Conservation (phyloP, 306 rosid genomes). For the Mimosa bimucronata region DNA sequence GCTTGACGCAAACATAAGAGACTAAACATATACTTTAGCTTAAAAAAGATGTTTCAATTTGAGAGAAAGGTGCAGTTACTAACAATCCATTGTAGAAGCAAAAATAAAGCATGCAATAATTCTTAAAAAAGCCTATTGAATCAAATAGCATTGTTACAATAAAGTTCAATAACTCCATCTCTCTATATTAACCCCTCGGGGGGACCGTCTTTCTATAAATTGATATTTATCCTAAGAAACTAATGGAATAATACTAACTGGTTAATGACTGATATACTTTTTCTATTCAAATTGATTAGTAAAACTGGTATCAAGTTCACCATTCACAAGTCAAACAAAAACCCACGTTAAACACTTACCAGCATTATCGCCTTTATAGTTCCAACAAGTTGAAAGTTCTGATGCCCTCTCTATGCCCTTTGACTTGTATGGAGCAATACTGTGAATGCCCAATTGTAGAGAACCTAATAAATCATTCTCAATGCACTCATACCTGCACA, state of each 20-base stretch:
- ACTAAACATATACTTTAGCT: too few relatives aligned
- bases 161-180: slow-evolving; percentile 19
- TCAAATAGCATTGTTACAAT: neutral
- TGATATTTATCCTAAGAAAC: too few relatives aligned
- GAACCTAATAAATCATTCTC: slow-evolving; percentile 92
- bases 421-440: slow-evolving; percentile 92
- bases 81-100: slow-evolving; percentile 15
- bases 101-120: slow-evolving; percentile 22
- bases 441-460: slow-evolving; percentile 66
- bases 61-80: slow-evolving; percentile 19
- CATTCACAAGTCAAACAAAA: slow-evolving; percentile 55
- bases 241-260: too few relatives aligned
- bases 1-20: too few relatives aligned
- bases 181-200: slow-evolving; percentile 1
- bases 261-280: too few relatives aligned
- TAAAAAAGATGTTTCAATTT: slow-evolving; percentile 15
- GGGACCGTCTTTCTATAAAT: too few relatives aligned
- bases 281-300: neutral
- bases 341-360: slow-evolving; percentile 49
- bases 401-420: slow-evolving; percentile 95
- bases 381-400: slow-evolving; percentile 74
- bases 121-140: slow-evolving; percentile 11
- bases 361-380: slow-evolving; percentile 48
- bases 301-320: slow-evolving; percentile 12
- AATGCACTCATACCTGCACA: slow-evolving; percentile 95